Percentiles rank a stretch among this genome's conserved stretches.
These are phyloP conservation scores for Gastrolobium bilobum DNA, from an alignment of 306 rosid species.

Conservation along the genomic window DNA sequence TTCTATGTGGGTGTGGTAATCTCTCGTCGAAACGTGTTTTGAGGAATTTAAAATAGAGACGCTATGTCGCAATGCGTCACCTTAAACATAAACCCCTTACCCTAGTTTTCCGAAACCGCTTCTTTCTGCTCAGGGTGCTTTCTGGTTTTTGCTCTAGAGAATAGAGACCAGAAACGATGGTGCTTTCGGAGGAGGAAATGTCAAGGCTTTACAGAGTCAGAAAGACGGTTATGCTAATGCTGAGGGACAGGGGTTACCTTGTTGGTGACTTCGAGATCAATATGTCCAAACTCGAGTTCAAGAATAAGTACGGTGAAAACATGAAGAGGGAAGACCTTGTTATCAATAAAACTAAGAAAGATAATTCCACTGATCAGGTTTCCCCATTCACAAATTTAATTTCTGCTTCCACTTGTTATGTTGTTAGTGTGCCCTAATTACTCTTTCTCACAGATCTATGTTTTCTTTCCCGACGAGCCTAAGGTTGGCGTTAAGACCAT, in stretches of 20 bases:
- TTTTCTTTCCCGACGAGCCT: constrained; percentile 72
- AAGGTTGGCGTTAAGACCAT: constrained; percentile 71
- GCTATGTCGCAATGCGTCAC: too few relatives aligned
- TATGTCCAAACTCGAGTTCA: constrained; percentile 61
- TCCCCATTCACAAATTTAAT: too few relatives aligned
- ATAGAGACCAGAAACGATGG: constrained; percentile 50
- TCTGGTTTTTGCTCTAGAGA: neutral
- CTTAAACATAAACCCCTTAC: too few relatives aligned
- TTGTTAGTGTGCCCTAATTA: too few relatives aligned
- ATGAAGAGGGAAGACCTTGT: constrained; percentile 75
- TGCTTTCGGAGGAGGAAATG: constrained; percentile 62
- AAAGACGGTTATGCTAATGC: constrained; percentile 72
- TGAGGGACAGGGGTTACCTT: constrained; percentile 65
- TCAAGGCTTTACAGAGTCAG: constrained; percentile 56
- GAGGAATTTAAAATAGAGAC: too few relatives aligned
- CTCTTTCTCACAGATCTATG: constrained; percentile 61
- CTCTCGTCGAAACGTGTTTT: too few relatives aligned
- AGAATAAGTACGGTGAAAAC: constrained; percentile 50
- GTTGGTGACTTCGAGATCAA: constrained; percentile 66
- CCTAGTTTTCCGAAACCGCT: too few relatives aligned
- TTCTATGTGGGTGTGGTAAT: too few relatives aligned
- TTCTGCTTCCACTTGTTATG: too few relatives aligned
- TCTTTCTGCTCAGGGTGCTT: too few relatives aligned
- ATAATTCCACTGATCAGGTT: constrained; percentile 59
- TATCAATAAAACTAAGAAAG: constrained; percentile 62